Base-by-base conservation (phyloP, 164 flowering plant species). In the Hamamelis virginiana region DNA sequence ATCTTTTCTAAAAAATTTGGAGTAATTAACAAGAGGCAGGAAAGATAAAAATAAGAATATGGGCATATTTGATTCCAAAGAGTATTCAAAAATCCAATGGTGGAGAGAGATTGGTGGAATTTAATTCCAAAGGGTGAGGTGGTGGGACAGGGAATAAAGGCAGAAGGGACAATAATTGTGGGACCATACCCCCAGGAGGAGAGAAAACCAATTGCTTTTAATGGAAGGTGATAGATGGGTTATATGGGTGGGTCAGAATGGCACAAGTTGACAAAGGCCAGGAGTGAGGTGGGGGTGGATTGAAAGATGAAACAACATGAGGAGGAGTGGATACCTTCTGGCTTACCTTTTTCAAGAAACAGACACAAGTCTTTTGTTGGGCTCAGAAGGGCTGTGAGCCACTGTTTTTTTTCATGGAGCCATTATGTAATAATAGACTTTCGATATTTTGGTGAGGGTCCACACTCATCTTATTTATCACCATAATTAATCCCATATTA, bases 141-240 rank as follows among this genome's bases (percentile, higher is more conserved):
- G 58, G 10, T 25, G 26, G 25, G 1, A 5, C 12, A 27, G 23
- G 23, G 9, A 9, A 55, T 21, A 21, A 11, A 10, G 11, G 28
- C 27, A 12, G 59, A 55, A 55, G 22, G 59, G 59, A 55, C 59
- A 55, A 55, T 55, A 55, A 55, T 55, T 55, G 59, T 55, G 22
- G 58, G 58, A 25, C 26, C 13, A 9, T 26, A 55, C 12, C 58
- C 59, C 5, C 27, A 55, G 18, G 65, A 60, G 58, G 47, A 41
- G 41, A n/a, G 55, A 46, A 53, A 65, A n/a, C 45, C 14, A 55
- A 46, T 38, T 65, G 27, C 74, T 65, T 65, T 72, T 72, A 57
- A 50, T 57, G 69, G 74, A 65, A 70, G 67, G 62, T 65, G 69
- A 72, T 55, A n/a, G 48, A 48, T 60, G 26, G 4, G 47, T 1